phyloP scores from a whole-genome alignment of 768 basidiomycete species.

The Suillus plorans region DNA sequence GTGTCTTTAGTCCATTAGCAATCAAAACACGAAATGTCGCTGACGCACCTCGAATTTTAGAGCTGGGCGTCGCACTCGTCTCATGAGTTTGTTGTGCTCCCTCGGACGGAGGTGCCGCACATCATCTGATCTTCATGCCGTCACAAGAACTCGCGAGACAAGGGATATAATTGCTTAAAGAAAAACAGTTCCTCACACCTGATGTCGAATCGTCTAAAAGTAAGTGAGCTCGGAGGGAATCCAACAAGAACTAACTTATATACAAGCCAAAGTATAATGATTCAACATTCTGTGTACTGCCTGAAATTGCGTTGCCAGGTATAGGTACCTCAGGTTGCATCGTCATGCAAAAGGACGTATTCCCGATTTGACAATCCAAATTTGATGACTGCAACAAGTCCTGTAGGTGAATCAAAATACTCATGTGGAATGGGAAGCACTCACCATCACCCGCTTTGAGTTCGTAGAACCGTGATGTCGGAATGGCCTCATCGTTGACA shows the following conservation, averaged over 20 bases:
- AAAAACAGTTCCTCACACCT: background rate
- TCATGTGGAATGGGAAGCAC: constrained; percentile 20
- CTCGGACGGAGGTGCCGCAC: background rate
- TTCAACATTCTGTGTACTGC: background rate
- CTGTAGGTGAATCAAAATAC: constrained; percentile 8
- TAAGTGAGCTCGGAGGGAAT: background rate
- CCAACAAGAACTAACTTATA: background rate
- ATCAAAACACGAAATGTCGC: background rate
- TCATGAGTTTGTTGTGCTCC: background rate
- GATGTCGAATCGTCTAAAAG: background rate
- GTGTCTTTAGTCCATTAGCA: background rate
- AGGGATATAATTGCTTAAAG: background rate
- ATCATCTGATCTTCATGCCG: background rate
- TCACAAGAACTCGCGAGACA: background rate
- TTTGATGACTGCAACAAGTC: constrained; percentile 63
- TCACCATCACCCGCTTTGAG: constrained; percentile 75
- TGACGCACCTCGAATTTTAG: background rate
- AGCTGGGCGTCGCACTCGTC: background rate
- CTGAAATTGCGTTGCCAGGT: background rate
- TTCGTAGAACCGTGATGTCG: constrained; percentile 85
- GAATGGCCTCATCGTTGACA: constrained; percentile 86
- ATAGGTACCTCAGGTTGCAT: constrained; percentile 41
- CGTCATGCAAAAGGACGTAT: constrained; percentile 85
- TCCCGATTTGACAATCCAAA: constrained; percentile 80
- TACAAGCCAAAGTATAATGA: background rate